Conservation (phyloP, 352 stramenopile species). For the Phytophthora meadii region DNA sequence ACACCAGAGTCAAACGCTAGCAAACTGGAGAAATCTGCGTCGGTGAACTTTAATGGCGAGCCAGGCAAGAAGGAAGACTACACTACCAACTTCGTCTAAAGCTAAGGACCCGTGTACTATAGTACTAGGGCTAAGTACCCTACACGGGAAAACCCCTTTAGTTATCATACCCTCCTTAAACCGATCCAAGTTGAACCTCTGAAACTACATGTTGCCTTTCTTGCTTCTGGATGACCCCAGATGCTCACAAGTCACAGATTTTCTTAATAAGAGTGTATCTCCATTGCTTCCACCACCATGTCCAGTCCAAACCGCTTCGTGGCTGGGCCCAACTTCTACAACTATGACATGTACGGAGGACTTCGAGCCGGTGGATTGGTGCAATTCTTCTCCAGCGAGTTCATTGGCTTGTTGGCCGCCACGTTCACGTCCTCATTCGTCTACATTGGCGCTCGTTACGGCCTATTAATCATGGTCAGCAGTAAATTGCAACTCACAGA, state of each 20-base stretch:
- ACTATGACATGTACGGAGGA: conserved; percentile 66
- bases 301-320: conserved; percentile 34
- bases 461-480: conserved; percentile 41
- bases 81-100: conserved; percentile 44
- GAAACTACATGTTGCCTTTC: conserved; percentile 32
- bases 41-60: conserved; percentile 5
- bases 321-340: conserved; percentile 63
- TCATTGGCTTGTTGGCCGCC: conserved; percentile 48
- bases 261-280: background rate
- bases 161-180: background rate
- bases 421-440: conserved; percentile 60
- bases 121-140: too few species aligned
- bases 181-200: conserved; percentile 23
- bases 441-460: conserved; percentile 43
- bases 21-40: conserved; percentile 13
- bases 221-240: conserved; percentile 10
- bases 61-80: conserved; percentile 41
- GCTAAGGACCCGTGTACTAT: background rate
- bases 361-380: conserved; percentile 49
- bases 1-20: conserved; percentile 6
- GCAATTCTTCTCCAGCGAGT: conserved; percentile 44
- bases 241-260: background rate
- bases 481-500: conserved; percentile 40
- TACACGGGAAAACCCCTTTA: too few species aligned
- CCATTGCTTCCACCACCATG: background rate